Conservation (phyloP, 768 basidiomycete genomes). For the Agrocybe pediades region DNA sequence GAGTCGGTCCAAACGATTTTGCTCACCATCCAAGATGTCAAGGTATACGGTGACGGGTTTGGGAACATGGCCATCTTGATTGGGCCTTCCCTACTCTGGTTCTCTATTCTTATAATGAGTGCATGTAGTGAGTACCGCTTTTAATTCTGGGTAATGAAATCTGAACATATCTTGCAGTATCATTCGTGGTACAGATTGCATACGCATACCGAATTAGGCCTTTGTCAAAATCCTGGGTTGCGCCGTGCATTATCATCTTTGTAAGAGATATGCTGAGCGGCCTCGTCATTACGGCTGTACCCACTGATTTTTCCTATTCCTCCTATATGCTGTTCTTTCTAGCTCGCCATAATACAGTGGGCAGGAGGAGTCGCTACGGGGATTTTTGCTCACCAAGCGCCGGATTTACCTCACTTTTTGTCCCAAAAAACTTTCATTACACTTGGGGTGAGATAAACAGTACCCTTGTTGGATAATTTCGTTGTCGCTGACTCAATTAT, state of each 20-base stretch:
- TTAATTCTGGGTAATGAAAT: not conserved
- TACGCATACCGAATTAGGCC: conserved; percentile 30
- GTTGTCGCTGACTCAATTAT: not conserved
- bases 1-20: not conserved
- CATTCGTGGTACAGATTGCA: conserved; percentile 26
- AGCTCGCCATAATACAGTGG: not conserved
- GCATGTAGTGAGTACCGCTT: not conserved
- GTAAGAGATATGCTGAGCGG: too few species aligned
- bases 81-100: not conserved
- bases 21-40: not conserved
- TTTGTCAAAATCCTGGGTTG: conserved; percentile 16
- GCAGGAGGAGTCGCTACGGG: not conserved
- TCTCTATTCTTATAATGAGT: not conserved
- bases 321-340: too few species aligned
- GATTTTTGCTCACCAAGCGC: not conserved
- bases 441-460: not conserved
- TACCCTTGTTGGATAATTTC: too few species aligned
- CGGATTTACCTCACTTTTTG: not conserved
- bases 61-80: not conserved
- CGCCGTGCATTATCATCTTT: not conserved
- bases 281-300: too few species aligned
- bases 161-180: conserved; percentile 14
- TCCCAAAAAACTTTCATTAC: not conserved
- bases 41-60: not conserved
- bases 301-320: too few species aligned